A percentile compares a stretch with the other conserved stretches of the same genome.
Evolutionary conservation across 2,329 filamentous ascomycete genomes (phyloP).

Genomic region (Colletotrichum zoysiae): DNA sequence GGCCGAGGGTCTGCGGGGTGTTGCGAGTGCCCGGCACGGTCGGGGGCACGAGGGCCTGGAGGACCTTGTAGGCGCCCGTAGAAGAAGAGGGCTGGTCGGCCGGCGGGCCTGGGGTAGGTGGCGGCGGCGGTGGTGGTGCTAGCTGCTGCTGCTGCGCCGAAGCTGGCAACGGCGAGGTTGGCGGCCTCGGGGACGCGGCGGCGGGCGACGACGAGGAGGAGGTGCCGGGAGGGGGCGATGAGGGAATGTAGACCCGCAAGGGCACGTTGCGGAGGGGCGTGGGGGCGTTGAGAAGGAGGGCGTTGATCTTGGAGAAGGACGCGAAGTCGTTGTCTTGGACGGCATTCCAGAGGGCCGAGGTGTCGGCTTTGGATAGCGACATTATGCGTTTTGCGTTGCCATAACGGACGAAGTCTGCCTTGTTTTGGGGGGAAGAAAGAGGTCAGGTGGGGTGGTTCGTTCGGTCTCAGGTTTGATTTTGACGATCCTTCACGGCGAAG

Average conservation of each 20-base stretch:
- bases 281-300: constrained; percentile 80
- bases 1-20: constrained; percentile 72
- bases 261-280: constrained; percentile 86
- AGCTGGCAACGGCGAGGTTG: constrained; percentile 37
- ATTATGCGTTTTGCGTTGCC: constrained; percentile 92
- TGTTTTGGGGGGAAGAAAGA: not conserved
- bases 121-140: not conserved
- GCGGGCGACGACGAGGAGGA: not conserved
- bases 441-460: constrained; percentile 16
- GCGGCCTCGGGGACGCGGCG: not conserved
- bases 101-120: constrained; percentile 1
- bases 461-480: not conserved
- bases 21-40: constrained; percentile 51
- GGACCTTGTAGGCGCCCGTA: constrained; percentile 72
- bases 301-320: constrained; percentile 80
- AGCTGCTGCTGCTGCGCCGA: not conserved
- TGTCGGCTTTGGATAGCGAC: constrained; percentile 87
- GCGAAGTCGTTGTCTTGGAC: constrained; percentile 82
- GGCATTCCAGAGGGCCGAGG: constrained; percentile 83
- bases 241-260: constrained; percentile 86
- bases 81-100: constrained; percentile 47
- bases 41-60: constrained; percentile 80
- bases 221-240: constrained; percentile 59
- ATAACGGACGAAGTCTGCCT: constrained; percentile 88
- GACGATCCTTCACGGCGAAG: not conserved